These are phyloP conservation scores for Leishmania aethiopica DNA, from an alignment of 208 protist genomes.

Conservation along the genomic window DNA sequence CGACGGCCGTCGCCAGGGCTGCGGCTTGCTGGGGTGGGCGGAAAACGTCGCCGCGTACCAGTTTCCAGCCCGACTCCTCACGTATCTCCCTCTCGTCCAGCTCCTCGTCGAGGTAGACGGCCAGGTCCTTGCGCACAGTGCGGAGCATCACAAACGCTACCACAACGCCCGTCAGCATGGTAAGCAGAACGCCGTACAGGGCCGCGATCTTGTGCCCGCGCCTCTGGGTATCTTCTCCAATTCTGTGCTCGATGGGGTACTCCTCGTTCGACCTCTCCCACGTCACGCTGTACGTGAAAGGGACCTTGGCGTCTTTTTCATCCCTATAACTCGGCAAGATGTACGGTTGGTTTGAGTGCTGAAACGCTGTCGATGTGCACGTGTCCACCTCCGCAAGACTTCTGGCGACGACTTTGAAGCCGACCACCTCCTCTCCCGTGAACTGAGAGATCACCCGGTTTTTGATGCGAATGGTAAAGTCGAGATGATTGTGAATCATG, in stretches of 20 bases:
- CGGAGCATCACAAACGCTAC: slow-evolving; percentile 34
- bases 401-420: slow-evolving; percentile 50
- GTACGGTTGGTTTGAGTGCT: not conserved
- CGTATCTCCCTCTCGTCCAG: slow-evolving; percentile 27
- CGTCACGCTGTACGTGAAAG: slow-evolving; percentile 34
- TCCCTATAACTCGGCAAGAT: not conserved
- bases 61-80: slow-evolving; percentile 91
- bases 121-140: slow-evolving; percentile 39
- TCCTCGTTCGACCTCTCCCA: slow-evolving; percentile 17
- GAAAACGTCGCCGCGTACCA: slow-evolving; percentile 97
- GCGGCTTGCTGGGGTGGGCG: slow-evolving; percentile 76
- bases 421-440: slow-evolving; percentile 40
- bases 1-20: slow-evolving; percentile 86
- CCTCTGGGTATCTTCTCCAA: slow-evolving; percentile 6
- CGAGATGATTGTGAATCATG: slow-evolving; percentile 67
- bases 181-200: slow-evolving; percentile 26
- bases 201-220: slow-evolving; percentile 26
- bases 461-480: slow-evolving; percentile 52
- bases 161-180: slow-evolving; percentile 20
- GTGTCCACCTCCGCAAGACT: slow-evolving; percentile 12
- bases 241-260: slow-evolving; percentile 10
- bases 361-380: slow-evolving; percentile 3
- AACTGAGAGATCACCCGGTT: slow-evolving; percentile 5
- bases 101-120: slow-evolving; percentile 34
- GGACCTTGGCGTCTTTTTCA: not conserved